A percentile compares a stretch with the other conserved stretches of the same genome.
These are phyloP conservation scores for thale cress (Arabidopsis thaliana) DNA, from an alignment of 345 rosid genomes.

Conservation along the genomic window TAIR10.1 NC_003076.8:23568501-23569000, in stretches of 20 bases:
- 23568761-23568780: neutral
- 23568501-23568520: slow-evolving; percentile 12
- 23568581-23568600: slow-evolving; percentile 19
- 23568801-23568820: neutral
- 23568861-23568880: neutral
- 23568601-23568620: neutral
- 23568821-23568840: neutral
- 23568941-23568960: neutral
- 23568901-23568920: neutral
- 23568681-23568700: neutral
- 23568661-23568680: slow-evolving; percentile 1
- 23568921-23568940: neutral
- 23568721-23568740: neutral
- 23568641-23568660: slow-evolving; percentile 20
- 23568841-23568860: neutral
- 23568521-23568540: slow-evolving; percentile 2
- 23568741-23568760: neutral
- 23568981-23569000: slow-evolving; percentile 2
- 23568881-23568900: neutral
- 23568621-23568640: slow-evolving; percentile 21
- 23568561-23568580: slow-evolving; percentile 8
- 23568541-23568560: neutral
- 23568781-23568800: neutral
- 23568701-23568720: neutral
- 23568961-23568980: neutral